These are phyloP conservation scores for Phytopythium oedochilum DNA, from an alignment of 352 stramenopile species.

Conservation along the genomic window DNA sequence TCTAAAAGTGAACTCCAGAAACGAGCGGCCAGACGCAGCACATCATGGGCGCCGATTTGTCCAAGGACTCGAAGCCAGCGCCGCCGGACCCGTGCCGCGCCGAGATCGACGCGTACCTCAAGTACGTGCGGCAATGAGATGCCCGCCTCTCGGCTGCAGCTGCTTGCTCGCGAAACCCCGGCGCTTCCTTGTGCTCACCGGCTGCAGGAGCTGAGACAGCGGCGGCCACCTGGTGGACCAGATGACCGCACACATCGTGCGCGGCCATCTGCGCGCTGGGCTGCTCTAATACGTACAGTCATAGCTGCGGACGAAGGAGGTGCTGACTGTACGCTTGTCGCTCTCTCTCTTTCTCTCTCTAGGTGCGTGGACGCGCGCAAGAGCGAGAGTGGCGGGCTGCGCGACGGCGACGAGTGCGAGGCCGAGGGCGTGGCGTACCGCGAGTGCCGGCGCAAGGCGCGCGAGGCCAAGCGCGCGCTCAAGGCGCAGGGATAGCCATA, in stretches of 20 bases:
- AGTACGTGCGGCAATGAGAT: constrained; percentile 45
- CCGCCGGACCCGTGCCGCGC: constrained; percentile 40
- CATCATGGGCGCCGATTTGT: constrained; percentile 57
- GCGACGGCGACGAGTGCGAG: constrained; percentile 69
- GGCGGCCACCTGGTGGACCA: too few relatives aligned
- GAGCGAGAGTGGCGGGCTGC: constrained; percentile 51
- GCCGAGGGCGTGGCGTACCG: constrained; percentile 57
- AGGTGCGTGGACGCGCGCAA: constrained; percentile 63
- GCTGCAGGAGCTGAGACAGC: too few relatives aligned
- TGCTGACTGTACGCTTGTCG: too few relatives aligned
- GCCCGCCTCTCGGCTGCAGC: too few relatives aligned
- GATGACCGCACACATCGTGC: neutral
- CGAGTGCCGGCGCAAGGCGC: constrained; percentile 46
- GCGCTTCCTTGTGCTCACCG: too few relatives aligned
- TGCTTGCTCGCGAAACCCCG: neutral
- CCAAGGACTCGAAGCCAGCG: constrained; percentile 36
- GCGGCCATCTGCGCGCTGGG: too few relatives aligned
- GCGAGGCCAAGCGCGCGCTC: constrained; percentile 24
- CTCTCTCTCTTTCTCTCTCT: too few relatives aligned
- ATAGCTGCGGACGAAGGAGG: too few relatives aligned
- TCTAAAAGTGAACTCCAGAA: too few relatives aligned
- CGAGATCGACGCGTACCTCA: constrained; percentile 72
- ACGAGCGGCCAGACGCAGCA: neutral
- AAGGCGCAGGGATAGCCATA: constrained; percentile 7
- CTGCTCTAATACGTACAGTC: too few relatives aligned